Evolutionary conservation across 192 early-diverging fungal genomes (phyloP).

Genomic region (Rhizophagus clarus): DNA sequence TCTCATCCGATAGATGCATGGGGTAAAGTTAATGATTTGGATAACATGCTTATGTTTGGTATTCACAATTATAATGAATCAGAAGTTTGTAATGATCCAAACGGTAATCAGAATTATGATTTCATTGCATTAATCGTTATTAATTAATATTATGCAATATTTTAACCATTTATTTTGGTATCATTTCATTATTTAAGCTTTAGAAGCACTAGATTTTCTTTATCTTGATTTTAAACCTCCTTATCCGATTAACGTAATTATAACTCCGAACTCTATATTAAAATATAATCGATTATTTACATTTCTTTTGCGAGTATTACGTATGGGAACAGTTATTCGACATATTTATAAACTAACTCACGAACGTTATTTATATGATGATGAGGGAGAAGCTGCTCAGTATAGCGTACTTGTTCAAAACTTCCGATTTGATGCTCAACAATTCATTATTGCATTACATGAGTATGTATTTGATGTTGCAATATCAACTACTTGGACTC

Average conservation of each 20-base stretch:
- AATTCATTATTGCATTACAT: conserved; percentile 50
- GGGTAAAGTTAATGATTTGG: conserved; percentile 35
- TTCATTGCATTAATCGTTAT: neutral
- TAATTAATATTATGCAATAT: neutral
- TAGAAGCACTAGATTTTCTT: conserved; percentile 57
- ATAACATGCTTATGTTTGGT: conserved; percentile 45
- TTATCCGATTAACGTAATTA: conserved; percentile 47
- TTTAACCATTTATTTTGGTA: neutral
- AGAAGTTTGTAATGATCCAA: conserved; percentile 41
- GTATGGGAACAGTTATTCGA: conserved; percentile 41
- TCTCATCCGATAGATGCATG: conserved; percentile 20
- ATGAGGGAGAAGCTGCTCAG: neutral
- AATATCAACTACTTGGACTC: conserved; percentile 45
- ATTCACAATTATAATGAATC: conserved; percentile 39
- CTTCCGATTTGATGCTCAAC: conserved; percentile 51
- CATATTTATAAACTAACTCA: conserved; percentile 39
- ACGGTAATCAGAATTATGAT: conserved; percentile 37
- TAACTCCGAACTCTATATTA: conserved; percentile 39
- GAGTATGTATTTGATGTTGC: conserved; percentile 48
- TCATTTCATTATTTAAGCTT: conserved; percentile 22
- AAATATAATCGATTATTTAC: conserved; percentile 55
- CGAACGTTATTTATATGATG: conserved; percentile 29
- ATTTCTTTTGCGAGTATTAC: conserved; percentile 46
- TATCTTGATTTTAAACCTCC: conserved; percentile 49
- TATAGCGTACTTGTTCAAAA: conserved; percentile 39